Percentiles rank a stretch among this genome's conserved stretches.
Evolutionary conservation across 169 alveolate species (phyloP).

Genomic region (Theileria parva): DNA sequence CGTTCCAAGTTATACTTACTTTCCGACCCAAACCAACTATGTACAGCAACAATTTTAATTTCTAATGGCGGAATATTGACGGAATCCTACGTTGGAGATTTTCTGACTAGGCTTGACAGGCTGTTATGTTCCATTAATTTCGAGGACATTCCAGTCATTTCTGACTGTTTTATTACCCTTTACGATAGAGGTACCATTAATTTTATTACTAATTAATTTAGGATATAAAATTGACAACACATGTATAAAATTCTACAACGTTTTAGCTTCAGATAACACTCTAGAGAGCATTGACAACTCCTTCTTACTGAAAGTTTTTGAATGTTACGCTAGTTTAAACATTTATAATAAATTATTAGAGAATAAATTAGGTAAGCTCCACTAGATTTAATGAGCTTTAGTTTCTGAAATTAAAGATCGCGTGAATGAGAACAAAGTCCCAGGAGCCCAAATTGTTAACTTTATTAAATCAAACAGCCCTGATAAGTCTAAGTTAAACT

Average conservation of each 20-base stretch:
- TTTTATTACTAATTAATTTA: neutral
- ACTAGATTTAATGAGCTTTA: neutral
- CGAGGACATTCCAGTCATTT: slow-evolving; percentile 20
- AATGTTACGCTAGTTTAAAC: neutral
- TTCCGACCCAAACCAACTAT: slow-evolving; percentile 45
- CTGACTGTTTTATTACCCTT: slow-evolving; percentile 27
- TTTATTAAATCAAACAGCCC: neutral
- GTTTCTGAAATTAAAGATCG: slow-evolving; percentile 22
- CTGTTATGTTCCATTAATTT: slow-evolving; percentile 17
- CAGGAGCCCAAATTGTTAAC: neutral
- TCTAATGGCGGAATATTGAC: slow-evolving; percentile 8
- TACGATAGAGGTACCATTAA: slow-evolving; percentile 36
- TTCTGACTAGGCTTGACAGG: slow-evolving; percentile 48
- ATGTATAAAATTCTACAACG: slow-evolving; percentile 13
- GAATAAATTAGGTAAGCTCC: slow-evolving; percentile 10
- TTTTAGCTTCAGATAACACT: slow-evolving; percentile 5
- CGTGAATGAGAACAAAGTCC: neutral
- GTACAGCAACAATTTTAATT: slow-evolving; percentile 12
- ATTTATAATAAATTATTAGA: slow-evolving; percentile 3
- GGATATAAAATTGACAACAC: slow-evolving; percentile 20
- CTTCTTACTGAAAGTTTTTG: slow-evolving; percentile 7
- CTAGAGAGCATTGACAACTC: slow-evolving; percentile 1
- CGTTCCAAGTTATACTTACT: slow-evolving; percentile 56
- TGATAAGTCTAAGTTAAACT: slow-evolving; percentile 1
- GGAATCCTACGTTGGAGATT: slow-evolving; percentile 28